A percentile compares a stretch with the other conserved stretches of the same genome.
Conservation (phyloP, 345 rosid genomes). For the Corymbia maculata region DNA sequence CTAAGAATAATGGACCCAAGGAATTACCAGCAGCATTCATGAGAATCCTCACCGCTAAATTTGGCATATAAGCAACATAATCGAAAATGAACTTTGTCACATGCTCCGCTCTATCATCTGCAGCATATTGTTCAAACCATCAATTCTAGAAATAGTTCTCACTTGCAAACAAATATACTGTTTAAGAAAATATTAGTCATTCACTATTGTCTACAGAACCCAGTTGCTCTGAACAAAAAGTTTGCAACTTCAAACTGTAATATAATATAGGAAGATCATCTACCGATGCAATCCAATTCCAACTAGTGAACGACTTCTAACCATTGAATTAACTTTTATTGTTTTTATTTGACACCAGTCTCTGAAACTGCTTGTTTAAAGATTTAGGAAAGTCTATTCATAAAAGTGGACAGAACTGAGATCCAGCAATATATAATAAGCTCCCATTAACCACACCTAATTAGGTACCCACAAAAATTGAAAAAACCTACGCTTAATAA, state of each 20-base stretch:
- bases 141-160: background rate
- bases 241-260: background rate
- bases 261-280: background rate
- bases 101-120: slow-evolving; percentile 39
- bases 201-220: background rate
- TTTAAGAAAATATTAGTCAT: background rate
- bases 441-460: background rate
- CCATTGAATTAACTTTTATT: background rate
- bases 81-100: slow-evolving; percentile 48
- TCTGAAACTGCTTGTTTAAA: background rate
- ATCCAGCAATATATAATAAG: background rate
- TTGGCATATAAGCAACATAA: slow-evolving; percentile 47
- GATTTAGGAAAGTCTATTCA: background rate
- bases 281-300: background rate
- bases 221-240: background rate
- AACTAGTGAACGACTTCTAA: background rate
- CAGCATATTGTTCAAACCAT: slow-evolving; percentile 3
- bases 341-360: background rate
- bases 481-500: background rate
- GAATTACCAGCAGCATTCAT: slow-evolving; percentile 37
- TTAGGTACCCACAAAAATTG: background rate
- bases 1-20: slow-evolving; percentile 13
- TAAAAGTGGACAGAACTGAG: background rate
- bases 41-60: slow-evolving; percentile 66
- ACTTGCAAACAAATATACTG: background rate